These are phyloP conservation scores for Passalora sequoiae DNA, from an alignment of 2,329 filamentous ascomycete genomes.

Conservation along the genomic window DNA sequence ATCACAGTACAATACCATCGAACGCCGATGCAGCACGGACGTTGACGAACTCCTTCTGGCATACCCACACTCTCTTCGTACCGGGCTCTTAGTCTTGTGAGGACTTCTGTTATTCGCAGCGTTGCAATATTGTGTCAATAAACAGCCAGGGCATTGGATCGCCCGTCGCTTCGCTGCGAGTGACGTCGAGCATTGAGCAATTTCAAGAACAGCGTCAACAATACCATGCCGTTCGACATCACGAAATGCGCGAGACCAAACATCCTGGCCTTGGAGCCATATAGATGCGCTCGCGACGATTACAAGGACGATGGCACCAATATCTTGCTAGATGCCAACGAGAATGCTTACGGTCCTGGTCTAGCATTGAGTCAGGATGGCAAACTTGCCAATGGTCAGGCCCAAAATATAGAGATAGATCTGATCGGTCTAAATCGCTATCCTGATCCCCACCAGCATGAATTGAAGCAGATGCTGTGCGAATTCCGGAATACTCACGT, in stretches of 20 bases:
- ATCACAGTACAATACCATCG: too few species aligned
- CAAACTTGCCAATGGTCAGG: slow-evolving; percentile 43
- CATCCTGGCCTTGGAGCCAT: slow-evolving; percentile 50
- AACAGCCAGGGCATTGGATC: too few species aligned
- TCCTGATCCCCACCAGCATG: slow-evolving; percentile 87
- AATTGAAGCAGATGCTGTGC: slow-evolving; percentile 83
- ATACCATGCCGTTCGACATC: slow-evolving; percentile 43
- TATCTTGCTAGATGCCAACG: slow-evolving; percentile 93
- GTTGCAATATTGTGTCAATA: too few species aligned
- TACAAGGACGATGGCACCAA: slow-evolving; percentile 98
- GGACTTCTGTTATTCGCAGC: too few species aligned
- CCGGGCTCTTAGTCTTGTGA: too few species aligned
- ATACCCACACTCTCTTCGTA: too few species aligned
- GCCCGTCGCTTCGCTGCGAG: too few species aligned
- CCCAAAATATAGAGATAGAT: slow-evolving; percentile 59
- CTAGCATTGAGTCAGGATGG: slow-evolving; percentile 51
- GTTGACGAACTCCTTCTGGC: too few species aligned
- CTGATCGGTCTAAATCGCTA: slow-evolving; percentile 84
- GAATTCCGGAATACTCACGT: slow-evolving; percentile 76
- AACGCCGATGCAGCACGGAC: too few species aligned
- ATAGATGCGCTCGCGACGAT: slow-evolving; percentile 60
- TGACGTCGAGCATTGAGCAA: too few species aligned
- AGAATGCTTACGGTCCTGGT: slow-evolving; percentile 90
- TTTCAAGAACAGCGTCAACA: background rate
- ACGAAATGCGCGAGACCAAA: slow-evolving; percentile 49